phyloP scores from a whole-genome alignment of 208 protist genomes.

The Acanthamoeba healyi region DNA sequence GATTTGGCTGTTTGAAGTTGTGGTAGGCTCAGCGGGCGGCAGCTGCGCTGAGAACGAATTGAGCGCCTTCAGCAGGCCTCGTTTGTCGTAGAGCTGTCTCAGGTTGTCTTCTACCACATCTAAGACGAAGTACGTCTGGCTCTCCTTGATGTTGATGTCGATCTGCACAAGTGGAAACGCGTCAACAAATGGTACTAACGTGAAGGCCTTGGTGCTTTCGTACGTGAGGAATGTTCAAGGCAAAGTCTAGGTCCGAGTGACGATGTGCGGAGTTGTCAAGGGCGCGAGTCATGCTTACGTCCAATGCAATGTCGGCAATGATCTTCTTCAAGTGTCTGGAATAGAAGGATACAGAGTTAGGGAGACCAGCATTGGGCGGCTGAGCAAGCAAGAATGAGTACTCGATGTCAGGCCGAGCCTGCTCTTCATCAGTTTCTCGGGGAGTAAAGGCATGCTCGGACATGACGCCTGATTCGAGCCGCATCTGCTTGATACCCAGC shows the following conservation, averaged over 20 bases:
- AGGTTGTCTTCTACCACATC: constrained; percentile 53
- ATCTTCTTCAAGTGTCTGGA: constrained; percentile 1
- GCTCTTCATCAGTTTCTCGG: not conserved
- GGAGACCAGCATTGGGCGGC: not conserved
- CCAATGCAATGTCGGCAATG: constrained; percentile 19
- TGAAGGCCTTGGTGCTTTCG: not conserved
- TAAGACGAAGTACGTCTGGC: constrained; percentile 44
- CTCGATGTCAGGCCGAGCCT: not conserved
- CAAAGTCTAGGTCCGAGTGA: not conserved
- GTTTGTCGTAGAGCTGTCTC: constrained; percentile 32
- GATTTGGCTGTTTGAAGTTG: not conserved
- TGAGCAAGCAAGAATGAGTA: not conserved
- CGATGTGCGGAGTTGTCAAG: constrained; percentile 14
- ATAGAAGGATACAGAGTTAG: not conserved
- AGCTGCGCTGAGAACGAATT: not conserved
- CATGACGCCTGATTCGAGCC: constrained; percentile 43
- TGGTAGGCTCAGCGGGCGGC: not conserved
- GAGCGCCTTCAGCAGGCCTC: constrained; percentile 8
- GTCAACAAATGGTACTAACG: not conserved
- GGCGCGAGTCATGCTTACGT: constrained; percentile 37
- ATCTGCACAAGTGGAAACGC: not conserved
- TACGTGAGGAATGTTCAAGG: constrained; percentile 6
- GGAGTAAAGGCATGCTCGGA: not conserved
- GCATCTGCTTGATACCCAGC: constrained; percentile 7
- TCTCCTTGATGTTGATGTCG: constrained; percentile 58